Evolutionary conservation across 257 asterid species (phyloP).

Genomic region (Galeopsis tetrahit): DNA sequence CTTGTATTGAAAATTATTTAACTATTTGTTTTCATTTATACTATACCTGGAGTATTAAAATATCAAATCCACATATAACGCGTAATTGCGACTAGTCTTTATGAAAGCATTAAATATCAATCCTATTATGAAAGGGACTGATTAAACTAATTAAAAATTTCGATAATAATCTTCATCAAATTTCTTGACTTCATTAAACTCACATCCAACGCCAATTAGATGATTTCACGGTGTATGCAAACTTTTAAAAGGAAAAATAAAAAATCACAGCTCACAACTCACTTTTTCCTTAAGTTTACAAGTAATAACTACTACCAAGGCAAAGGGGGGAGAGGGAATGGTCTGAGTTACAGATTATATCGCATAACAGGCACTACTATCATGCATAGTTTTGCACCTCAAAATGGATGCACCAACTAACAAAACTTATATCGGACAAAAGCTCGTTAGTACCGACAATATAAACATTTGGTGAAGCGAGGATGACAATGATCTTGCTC

Average conservation of each 20-base stretch:
- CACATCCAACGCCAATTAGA: background rate
- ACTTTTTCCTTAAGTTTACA: background rate
- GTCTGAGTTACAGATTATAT: background rate
- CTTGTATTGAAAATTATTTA: too few relatives aligned
- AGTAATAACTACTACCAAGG: background rate
- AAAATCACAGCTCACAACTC: too few relatives aligned
- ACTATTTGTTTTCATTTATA: too few relatives aligned
- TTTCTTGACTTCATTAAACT: background rate
- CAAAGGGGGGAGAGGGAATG: background rate
- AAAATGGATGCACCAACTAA: slow-evolving; percentile 20
- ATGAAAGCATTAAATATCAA: too few relatives aligned
- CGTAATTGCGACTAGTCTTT: too few relatives aligned
- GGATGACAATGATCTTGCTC: background rate
- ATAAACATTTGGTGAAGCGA: slow-evolving; percentile 8
- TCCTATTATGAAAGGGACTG: too few relatives aligned
- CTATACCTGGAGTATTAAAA: too few relatives aligned
- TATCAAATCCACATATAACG: too few relatives aligned
- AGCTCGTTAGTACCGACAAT: slow-evolving; percentile 6
- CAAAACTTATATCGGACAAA: slow-evolving; percentile 30
- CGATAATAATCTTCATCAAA: too few relatives aligned
- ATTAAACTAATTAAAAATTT: too few relatives aligned
- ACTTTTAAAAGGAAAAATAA: too few relatives aligned
- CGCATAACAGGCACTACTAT: background rate
- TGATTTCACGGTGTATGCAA: background rate
- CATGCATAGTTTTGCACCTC: slow-evolving; percentile 12